phyloP scores from a whole-genome alignment of 2,329 filamentous ascomycete genomes.

The Whalleya microplaca region DNA sequence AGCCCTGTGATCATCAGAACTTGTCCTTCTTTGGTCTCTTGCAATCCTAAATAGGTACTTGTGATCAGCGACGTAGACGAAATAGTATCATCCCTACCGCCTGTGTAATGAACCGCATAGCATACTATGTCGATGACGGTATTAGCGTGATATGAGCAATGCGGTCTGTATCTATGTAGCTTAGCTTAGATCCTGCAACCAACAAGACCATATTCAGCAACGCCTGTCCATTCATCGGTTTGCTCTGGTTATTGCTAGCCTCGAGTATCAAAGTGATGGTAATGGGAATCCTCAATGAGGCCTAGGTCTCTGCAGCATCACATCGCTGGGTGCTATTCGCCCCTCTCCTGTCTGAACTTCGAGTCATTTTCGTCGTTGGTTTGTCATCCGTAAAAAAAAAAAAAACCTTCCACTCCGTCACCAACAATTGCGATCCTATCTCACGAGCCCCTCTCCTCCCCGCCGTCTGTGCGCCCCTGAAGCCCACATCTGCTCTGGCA shows the following conservation, averaged over 20 bases:
- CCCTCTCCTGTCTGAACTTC: no score
- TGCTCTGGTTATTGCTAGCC: background rate
- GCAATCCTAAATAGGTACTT: background rate
- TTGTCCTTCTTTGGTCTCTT: background rate
- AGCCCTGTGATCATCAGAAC: background rate
- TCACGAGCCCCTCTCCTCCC: background rate
- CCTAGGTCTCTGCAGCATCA: no score
- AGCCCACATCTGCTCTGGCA: background rate
- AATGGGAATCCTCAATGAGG: background rate
- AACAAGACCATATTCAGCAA: background rate
- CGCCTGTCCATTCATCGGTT: background rate
- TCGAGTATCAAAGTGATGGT: background rate
- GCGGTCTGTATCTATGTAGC: background rate
- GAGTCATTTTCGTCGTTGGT: no score
- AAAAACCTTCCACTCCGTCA: no score
- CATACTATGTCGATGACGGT: background rate
- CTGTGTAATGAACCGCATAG: background rate
- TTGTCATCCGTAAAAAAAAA: no score
- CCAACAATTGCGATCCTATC: background rate
- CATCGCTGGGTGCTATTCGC: no score
- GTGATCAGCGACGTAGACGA: background rate
- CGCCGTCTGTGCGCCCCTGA: background rate
- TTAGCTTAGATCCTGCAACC: background rate
- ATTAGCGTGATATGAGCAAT: background rate
- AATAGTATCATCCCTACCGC: background rate